phyloP scores from a whole-genome alignment of 768 basidiomycete species.

The Candolleomyces eurysporus region DNA sequence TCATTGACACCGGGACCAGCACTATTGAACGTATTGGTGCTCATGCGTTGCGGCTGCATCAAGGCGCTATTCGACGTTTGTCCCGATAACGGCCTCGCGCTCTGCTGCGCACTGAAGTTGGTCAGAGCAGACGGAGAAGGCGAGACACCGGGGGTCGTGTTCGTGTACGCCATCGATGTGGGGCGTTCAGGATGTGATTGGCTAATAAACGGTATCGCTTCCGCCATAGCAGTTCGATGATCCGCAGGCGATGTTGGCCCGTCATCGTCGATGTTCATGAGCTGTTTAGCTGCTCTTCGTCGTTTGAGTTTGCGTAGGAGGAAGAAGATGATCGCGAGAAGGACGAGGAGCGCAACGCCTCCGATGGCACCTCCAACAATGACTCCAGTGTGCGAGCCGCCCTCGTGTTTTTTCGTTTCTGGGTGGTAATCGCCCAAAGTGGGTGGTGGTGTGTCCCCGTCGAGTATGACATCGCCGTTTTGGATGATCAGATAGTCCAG shows the following conservation, averaged over 20 bases:
- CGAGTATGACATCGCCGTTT: constrained; percentile 3
- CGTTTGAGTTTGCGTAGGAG: constrained; percentile 1
- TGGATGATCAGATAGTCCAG: neutral
- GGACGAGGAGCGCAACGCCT: neutral
- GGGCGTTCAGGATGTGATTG: neutral
- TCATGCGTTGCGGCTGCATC: too few relatives aligned
- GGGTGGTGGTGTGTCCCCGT: neutral
- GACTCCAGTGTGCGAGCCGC: neutral
- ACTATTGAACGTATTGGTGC: too few relatives aligned
- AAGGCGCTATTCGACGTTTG: too few relatives aligned
- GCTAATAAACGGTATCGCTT: neutral
- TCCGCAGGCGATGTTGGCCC: neutral
- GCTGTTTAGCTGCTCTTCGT: neutral
- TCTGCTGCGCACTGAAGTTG: too few relatives aligned
- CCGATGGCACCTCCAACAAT: neutral
- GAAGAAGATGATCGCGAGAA: neutral
- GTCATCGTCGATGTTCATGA: neutral
- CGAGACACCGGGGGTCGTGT: too few relatives aligned
- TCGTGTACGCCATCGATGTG: too few relatives aligned
- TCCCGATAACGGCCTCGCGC: too few relatives aligned
- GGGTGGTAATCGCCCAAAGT: too few relatives aligned
- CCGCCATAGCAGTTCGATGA: neutral
- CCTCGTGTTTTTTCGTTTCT: neutral
- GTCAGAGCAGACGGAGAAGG: too few relatives aligned
- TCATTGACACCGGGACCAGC: too few relatives aligned